Base-by-base conservation (phyloP, 2,329 filamentous ascomycete genomes). In the Diaporthe ampelina region DNA sequence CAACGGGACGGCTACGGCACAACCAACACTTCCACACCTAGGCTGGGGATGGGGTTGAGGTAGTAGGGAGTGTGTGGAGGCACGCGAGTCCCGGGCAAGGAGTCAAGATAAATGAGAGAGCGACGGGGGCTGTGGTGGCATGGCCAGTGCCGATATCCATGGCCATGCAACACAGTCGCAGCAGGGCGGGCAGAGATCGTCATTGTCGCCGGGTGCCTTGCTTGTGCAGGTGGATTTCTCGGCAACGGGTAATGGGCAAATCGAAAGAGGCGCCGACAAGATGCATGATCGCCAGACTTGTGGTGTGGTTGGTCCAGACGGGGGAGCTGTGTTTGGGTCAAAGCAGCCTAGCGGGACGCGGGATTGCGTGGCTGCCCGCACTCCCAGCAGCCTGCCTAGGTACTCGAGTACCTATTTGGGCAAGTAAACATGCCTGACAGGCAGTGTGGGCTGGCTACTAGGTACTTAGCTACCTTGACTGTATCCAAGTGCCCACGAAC, bases 281-380 rank as follows among this genome's bases (percentile, higher is more conserved):
- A 54, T 68, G 63, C 63, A 68, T 68, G 63, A 54, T 68, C 48
- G 63, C 45, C 63, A 67, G 45, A 54, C 63, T 37, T 67, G 45
- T 50, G 45, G 63, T 67, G 63, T 67, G 63, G 63, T 67, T 67
- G 63, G 63, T 52, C 63, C 13, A 67, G n/a, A 48, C 29, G 19
- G 50, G 63, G 63, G 11, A 52, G 32, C 40, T 17, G 59, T 63
- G 59, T 65, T 65, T 52, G 63, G 45, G 45, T 37, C 63, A 68
- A 29, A 54, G 63, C 63, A 68, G 63, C 24, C 61, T 67, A 52
- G 61, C 61, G 61, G n/a, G 24, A 48, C 32, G 45, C 61, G 61
- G 45, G 61, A 37, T 37, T 67, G 43, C 43, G 61, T 67, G 61
- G 61, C 61, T 67, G 29, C 21, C 43, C 61, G 61, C 29, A 45